A percentile compares a stretch with the other conserved stretches of the same genome.
phyloP scores from a whole-genome alignment of 805 yeast genomes.

The Zygotorulaspora sp. region DNA sequence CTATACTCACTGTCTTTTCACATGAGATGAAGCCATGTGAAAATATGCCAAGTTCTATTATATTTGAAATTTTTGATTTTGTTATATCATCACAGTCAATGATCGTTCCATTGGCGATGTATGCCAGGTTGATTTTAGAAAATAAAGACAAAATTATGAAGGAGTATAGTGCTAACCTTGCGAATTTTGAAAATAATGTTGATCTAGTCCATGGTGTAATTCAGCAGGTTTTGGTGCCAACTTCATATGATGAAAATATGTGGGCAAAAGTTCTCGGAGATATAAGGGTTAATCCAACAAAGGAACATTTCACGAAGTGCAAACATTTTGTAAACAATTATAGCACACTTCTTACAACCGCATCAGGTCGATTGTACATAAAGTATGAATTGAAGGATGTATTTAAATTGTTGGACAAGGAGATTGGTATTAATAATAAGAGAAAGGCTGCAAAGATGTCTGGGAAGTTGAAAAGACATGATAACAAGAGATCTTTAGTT shows the following conservation, averaged over 20 bases:
- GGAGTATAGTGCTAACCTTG: slow-evolving; percentile 20
- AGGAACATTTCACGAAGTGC: slow-evolving; percentile 5
- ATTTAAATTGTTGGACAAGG: slow-evolving; percentile 14
- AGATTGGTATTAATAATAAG: slow-evolving; percentile 18
- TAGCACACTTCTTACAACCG: slow-evolving; percentile 32
- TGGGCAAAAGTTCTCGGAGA: slow-evolving; percentile 21
- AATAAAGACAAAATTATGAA: slow-evolving; percentile 43
- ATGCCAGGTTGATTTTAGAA: slow-evolving; percentile 48
- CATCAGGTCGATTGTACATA: slow-evolving; percentile 12
- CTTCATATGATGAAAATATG: slow-evolving; percentile 10
- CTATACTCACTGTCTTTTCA: slow-evolving; percentile 70
- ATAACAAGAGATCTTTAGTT: slow-evolving; percentile 4
- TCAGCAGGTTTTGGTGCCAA: slow-evolving; percentile 37
- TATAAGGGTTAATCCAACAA: slow-evolving; percentile 5
- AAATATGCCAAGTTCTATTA: slow-evolving; percentile 36
- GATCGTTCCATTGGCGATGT: slow-evolving; percentile 52
- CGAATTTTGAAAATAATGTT: slow-evolving; percentile 32
- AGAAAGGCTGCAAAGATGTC: slow-evolving; percentile 8
- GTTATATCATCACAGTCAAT: slow-evolving; percentile 56
- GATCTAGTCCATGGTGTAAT: slow-evolving; percentile 38
- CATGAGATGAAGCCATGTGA: slow-evolving; percentile 51
- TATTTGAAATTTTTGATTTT: slow-evolving; percentile 65
- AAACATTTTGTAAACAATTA: slow-evolving; percentile 20
- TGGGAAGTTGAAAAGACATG: slow-evolving; percentile 5
- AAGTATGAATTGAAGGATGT: slow-evolving; percentile 9